Evolutionary conservation across 305 asterid species (phyloP).

Genomic region (Coffea humblotiana): DNA sequence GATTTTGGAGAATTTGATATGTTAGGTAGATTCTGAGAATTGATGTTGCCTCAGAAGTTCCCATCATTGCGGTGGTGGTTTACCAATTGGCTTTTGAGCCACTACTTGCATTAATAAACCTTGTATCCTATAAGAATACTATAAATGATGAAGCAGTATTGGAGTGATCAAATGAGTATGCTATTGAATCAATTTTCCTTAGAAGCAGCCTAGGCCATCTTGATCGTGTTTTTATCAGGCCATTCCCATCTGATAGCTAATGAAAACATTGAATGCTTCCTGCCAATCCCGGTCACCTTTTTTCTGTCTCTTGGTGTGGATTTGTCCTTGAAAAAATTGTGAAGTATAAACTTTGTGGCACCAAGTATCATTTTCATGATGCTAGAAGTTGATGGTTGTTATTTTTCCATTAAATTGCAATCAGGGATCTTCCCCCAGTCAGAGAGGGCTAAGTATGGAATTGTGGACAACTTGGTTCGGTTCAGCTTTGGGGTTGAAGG

Average conservation of each 20-base stretch:
- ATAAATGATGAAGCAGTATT: not conserved
- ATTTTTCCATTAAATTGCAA: not conserved
- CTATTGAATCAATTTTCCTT: not conserved
- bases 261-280: not conserved
- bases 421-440: constrained; percentile 31
- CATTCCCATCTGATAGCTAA: not conserved
- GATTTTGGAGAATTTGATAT: not conserved
- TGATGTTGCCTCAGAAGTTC: not conserved
- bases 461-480: constrained; percentile 90
- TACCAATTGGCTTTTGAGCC: not conserved
- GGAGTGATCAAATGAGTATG: not conserved
- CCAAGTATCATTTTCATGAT: not conserved
- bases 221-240: not conserved
- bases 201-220: not conserved
- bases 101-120: not conserved
- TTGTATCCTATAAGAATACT: not conserved
- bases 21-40: not conserved
- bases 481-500: constrained; percentile 98
- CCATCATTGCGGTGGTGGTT: not conserved
- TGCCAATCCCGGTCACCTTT: not conserved
- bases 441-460: constrained; percentile 28
- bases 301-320: no score
- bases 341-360: not conserved
- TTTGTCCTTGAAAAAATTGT: not conserved
- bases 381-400: not conserved